A percentile compares a stretch with the other conserved stretches of the same genome.
Conservation (phyloP, 352 stramenopile species). For the Phytophthora pisi region DNA sequence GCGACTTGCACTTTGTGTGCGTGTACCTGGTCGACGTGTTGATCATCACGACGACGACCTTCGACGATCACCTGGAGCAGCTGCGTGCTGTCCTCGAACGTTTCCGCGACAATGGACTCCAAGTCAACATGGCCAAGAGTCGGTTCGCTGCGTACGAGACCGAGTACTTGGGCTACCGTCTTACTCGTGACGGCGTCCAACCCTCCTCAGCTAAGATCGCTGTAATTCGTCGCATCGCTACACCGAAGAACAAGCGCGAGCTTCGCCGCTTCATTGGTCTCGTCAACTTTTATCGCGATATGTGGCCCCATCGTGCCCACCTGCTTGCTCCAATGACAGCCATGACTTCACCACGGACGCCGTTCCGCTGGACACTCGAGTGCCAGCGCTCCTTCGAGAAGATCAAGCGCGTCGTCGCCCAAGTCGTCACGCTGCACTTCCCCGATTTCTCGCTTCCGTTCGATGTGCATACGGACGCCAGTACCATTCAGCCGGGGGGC, state of each 20-base stretch:
- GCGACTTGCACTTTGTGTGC: not conserved
- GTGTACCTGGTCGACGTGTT: not conserved
- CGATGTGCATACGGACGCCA: not conserved
- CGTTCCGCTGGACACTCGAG: too few relatives aligned
- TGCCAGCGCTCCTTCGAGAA: not conserved
- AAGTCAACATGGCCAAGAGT: not conserved
- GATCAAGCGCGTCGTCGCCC: not conserved
- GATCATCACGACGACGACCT: not conserved
- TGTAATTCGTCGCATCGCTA: not conserved
- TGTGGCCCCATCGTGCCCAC: not conserved
- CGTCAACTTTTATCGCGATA: not conserved
- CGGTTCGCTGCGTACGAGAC: not conserved
- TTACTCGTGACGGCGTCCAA: not conserved
- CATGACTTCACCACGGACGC: too few relatives aligned
- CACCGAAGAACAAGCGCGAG: not conserved
- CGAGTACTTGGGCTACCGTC: not conserved
- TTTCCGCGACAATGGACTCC: not conserved
- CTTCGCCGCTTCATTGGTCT: not conserved
- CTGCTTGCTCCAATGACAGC: too few relatives aligned
- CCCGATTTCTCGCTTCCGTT: not conserved
- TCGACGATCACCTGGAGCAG: not conserved
- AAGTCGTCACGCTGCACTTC: not conserved
- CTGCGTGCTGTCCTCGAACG: not conserved
- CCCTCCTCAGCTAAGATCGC: not conserved
- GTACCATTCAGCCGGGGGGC: not conserved